Evolutionary conservation across 2,329 filamentous ascomycete species (phyloP).

Genomic region (Botrytis squamosa): DNA sequence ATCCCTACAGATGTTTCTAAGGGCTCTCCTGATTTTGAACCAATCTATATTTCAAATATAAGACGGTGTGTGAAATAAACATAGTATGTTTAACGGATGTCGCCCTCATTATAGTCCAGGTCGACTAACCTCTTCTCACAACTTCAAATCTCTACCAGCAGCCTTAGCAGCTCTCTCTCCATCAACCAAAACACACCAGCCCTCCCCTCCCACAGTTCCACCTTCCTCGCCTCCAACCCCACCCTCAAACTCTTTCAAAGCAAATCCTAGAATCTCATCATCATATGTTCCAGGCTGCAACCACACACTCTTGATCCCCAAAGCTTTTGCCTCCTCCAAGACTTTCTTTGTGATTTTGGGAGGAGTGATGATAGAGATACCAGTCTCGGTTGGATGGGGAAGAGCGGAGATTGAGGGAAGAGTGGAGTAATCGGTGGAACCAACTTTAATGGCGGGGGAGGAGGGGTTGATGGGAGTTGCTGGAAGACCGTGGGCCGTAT

Average conservation of each 20-base stretch:
- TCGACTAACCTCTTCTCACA: constrained; percentile 22
- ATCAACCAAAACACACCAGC: constrained; percentile 87
- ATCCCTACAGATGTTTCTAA: not conserved
- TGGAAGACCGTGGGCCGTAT: constrained; percentile 70
- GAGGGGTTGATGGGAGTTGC: constrained; percentile 83
- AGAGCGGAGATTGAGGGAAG: constrained; percentile 58
- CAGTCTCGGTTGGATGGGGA: constrained; percentile 64
- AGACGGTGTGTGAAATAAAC: not conserved
- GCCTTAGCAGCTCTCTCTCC: constrained; percentile 63
- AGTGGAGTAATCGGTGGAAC: constrained; percentile 49
- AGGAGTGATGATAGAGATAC: constrained; percentile 83
- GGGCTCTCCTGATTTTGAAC: not conserved
- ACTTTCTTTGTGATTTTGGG: constrained; percentile 73
- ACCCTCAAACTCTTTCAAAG: constrained; percentile 65
- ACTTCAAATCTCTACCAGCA: constrained; percentile 46
- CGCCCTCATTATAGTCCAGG: not conserved
- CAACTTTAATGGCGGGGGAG: constrained; percentile 62
- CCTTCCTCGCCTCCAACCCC: constrained; percentile 62
- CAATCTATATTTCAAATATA: not conserved
- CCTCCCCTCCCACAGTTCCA: constrained; percentile 65
- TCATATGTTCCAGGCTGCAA: constrained; percentile 90
- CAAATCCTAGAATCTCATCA: constrained; percentile 69
- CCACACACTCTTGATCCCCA: constrained; percentile 76
- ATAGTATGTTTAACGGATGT: not conserved
- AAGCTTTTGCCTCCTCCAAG: constrained; percentile 71